Evolutionary conservation across 2,329 filamentous ascomycete species (phyloP), one percentile per base, ranked within the genome.

Genomic region (Arthrobotrys megalospora): DNA sequence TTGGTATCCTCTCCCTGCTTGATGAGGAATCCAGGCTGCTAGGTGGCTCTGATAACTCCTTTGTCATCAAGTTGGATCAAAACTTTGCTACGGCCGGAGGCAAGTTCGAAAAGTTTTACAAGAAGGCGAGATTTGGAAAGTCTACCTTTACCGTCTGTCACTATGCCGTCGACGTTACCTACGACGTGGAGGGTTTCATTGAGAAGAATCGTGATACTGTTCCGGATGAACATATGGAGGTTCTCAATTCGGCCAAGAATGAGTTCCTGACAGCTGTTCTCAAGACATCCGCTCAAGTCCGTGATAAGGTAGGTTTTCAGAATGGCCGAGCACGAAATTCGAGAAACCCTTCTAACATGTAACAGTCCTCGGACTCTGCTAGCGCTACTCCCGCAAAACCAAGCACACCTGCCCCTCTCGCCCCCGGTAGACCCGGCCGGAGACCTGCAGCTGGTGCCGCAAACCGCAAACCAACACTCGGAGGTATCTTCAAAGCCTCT

Each of bases 151-250:
- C 96, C 6, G 94, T 99, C 80, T 98, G 95, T 85, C 96, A 99
- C 86, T 99, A 99, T 85, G 96, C 96, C 65, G 88, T 99, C 71
- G 96, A 99, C 83, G 96, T 99, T 82, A 98, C 95, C 16, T 99
- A 99, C 84, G 96, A 99, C 85, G 98, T 95, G 1, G 96, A 99
- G 82, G 96, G 96, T 55, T 99, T 99, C 86, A 97, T 99, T 82
- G 96, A 99, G 85, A 99, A 99, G 89, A 99, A 99, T 85, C 91
- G 96, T 84, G 96, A 99, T 85, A 99, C 96, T 19, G 96, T 99
- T 55, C 96, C 96, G 5, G 96, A 99, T 83, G 96, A 99, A 86
- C 96, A 98, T 84, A 93, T 99, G 91, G 94, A 96, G 76, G 92
- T 99, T 43, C 88, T 99, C 80, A 91, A 90, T 81, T 90, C 91